Evolutionary conservation across 768 basidiomycete genomes (phyloP).

Genomic region (Suillus paluster): DNA sequence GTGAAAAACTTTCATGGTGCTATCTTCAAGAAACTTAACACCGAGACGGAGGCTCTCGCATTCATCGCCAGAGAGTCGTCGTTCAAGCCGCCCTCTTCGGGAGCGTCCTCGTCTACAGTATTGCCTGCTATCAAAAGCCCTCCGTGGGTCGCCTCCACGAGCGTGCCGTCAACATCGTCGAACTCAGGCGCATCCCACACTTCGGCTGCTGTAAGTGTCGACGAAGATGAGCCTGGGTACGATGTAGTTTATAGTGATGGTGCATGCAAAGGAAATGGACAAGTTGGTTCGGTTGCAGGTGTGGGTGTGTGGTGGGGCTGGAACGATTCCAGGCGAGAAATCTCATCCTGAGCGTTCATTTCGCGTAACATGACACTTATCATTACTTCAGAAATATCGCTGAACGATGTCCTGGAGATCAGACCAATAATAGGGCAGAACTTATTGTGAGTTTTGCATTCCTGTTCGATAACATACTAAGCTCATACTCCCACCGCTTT

Average conservation of each 20-base stretch:
- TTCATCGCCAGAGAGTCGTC: constrained; percentile 49
- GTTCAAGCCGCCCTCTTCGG: constrained; percentile 11
- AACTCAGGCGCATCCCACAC: neutral
- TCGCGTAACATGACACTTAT: neutral
- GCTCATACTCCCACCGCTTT: constrained; percentile 8
- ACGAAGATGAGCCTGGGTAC: constrained; percentile 34
- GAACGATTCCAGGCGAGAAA: constrained; percentile 59
- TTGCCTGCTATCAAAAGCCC: neutral
- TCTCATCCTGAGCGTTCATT: constrained; percentile 7
- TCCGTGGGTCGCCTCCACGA: neutral
- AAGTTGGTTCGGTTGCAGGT: constrained; percentile 68
- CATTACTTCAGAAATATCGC: constrained; percentile 66
- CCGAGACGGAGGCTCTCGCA: constrained; percentile 56
- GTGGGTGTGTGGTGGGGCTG: constrained; percentile 90
- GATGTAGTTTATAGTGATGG: constrained; percentile 85
- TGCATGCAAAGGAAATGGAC: constrained; percentile 84
- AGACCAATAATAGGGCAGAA: constrained; percentile 91
- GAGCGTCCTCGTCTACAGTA: constrained; percentile 35
- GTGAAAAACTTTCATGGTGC: constrained; percentile 67
- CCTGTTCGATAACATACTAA: neutral
- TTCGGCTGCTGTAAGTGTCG: neutral
- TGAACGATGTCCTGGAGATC: constrained; percentile 81
- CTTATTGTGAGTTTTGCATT: constrained; percentile 61
- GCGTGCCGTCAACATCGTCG: neutral
- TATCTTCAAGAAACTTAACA: constrained; percentile 69